A percentile compares a stretch with the other conserved stretches of the same genome.
Evolutionary conservation across 2,329 filamentous ascomycete genomes (phyloP).

Genomic region (Diplodia mutila): DNA sequence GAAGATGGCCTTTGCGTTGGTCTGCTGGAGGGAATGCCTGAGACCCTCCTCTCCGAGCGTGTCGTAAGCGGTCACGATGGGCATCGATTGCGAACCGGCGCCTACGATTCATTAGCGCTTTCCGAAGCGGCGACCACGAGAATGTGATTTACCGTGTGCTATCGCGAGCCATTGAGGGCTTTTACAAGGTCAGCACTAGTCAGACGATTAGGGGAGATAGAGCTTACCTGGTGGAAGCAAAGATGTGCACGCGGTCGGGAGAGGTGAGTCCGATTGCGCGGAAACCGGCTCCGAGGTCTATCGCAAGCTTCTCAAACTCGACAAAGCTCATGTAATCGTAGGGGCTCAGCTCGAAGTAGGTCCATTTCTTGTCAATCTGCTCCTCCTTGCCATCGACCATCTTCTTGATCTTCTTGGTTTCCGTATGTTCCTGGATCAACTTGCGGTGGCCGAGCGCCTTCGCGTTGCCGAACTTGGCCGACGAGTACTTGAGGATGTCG

Average conservation of each 20-base stretch:
- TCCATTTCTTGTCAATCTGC: slow-evolving; percentile 89
- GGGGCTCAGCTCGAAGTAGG: slow-evolving; percentile 79
- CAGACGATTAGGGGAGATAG: slow-evolving; percentile 10
- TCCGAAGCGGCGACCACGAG: not conserved
- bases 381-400: slow-evolving; percentile 77
- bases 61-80: slow-evolving; percentile 94
- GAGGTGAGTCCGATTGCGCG: slow-evolving; percentile 72
- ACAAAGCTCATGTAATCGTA: slow-evolving; percentile 78
- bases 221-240: slow-evolving; percentile 71
- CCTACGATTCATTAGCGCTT: slow-evolving; percentile 38
- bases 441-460: slow-evolving; percentile 67
- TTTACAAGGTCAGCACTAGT: slow-evolving; percentile 11
- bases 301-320: slow-evolving; percentile 73
- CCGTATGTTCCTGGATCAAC: slow-evolving; percentile 76
- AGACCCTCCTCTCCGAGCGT: slow-evolving; percentile 84
- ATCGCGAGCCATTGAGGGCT: slow-evolving; percentile 83
- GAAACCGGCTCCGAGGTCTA: slow-evolving; percentile 73
- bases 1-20: slow-evolving; percentile 80
- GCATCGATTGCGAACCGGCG: slow-evolving; percentile 80
- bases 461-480: slow-evolving; percentile 58
- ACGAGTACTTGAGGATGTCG: slow-evolving; percentile 74
- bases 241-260: slow-evolving; percentile 75
- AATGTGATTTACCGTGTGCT: slow-evolving; percentile 63
- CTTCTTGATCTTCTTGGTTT: slow-evolving; percentile 90
- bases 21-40: slow-evolving; percentile 83